Evolutionary conservation across 129 eudicot genomes (phyloP), one percentile per base, ranked within the genome.

Genomic region (Flaveria bidentis): DNA sequence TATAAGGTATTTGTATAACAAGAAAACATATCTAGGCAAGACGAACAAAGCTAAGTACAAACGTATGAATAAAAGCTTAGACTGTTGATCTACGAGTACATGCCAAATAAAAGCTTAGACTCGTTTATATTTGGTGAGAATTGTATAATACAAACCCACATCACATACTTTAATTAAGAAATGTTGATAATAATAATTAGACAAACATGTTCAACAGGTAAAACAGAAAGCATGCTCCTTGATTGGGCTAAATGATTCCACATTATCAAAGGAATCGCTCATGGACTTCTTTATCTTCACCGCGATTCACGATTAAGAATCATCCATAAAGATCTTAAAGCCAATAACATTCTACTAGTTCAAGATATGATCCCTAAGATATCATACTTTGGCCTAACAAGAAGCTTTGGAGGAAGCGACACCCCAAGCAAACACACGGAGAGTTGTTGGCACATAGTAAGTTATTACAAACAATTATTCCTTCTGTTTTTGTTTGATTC

Each of bases 351-450:
- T 66, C 71, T 5, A 13, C n/a, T 84, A 0, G 87, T 80, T 47
- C 9, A 0, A 0, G 73, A 80, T 18, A 69, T 84, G 82, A 84
- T 76, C 75, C 82, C 87, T 12, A 84, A 84, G 69, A 76, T 80
- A 64, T 76, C 84, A 39, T 84, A 84, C 30, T 84, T 84, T 49
- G 87, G 87, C 52, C 51, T 80, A 58, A 82, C 87, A 42, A 80
- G 82, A 76, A 80, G 73, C 20, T 70, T 76, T 36, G 76, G 87
- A 69, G 68, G 73, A 42, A 65, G 67, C 14, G 80, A 78, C 71
- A 68, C 72, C 72, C 50, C 77, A 71, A 15, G 83, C 80, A 52
- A 73, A 74, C 8, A 82, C 83, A 49, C 36, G 47, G 12, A 76
- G 85, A 69, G 85, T 82, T 25, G 85, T 64, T 82, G 80, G 80